phyloP scores from a whole-genome alignment of 441 rosid genomes.

The Hura crepitans region DNA sequence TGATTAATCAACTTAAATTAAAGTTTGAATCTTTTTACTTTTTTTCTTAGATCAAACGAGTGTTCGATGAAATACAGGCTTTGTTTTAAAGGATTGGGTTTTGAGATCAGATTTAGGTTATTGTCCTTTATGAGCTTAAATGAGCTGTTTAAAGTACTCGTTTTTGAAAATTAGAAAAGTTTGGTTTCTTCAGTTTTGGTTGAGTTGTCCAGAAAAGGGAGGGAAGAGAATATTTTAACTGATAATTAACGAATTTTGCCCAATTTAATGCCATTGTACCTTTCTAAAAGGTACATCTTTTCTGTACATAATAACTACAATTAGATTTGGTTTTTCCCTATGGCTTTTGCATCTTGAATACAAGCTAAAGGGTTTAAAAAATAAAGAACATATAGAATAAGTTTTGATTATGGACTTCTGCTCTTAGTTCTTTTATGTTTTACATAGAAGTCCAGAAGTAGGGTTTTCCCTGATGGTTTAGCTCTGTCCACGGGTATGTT shows the following conservation, averaged over 20 bases:
- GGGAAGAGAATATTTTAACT: background rate
- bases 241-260: background rate
- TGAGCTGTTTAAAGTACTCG: conserved; percentile 5
- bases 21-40: background rate
- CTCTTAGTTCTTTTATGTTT: background rate
- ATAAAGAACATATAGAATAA: background rate
- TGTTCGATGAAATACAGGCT: background rate
- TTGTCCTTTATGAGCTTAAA: background rate
- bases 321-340: background rate
- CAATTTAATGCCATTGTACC: background rate
- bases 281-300: background rate
- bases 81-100: background rate
- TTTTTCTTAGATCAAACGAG: background rate
- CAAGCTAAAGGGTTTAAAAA: background rate
- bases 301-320: background rate
- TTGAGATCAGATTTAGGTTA: conserved; percentile 14
- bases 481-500: background rate
- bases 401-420: background rate
- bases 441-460: background rate
- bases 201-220: too few species aligned
- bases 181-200: background rate
- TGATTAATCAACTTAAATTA: background rate
- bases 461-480: background rate
- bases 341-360: background rate
- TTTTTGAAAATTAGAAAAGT: background rate